Base-by-base conservation (phyloP, 306 rosid species). In the Pterocarpus macrocarpus region DNA sequence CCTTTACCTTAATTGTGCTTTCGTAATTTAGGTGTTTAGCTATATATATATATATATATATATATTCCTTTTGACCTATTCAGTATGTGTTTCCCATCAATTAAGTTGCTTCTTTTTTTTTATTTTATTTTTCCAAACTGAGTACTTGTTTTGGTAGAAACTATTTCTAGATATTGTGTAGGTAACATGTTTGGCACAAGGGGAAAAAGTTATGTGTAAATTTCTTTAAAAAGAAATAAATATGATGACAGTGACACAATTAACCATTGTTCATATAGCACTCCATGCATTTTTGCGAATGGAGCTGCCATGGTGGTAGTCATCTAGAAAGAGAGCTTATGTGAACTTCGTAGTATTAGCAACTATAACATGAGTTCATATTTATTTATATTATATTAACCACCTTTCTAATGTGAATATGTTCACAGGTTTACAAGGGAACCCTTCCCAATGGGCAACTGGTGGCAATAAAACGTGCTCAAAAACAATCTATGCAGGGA, bases 381-480 rank as follows among this genome's bases (percentile, higher is more conserved):
- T 68, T 12, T 56, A 28, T 41, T 4, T 56, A 65, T 53, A 39
- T 36, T 38, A 22, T 11, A 22, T 22, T 22, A 22, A 47, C 50
- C 38, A 68, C 45, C 62, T 55, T 47, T 49, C 36, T 71, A 55
- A 34, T 39, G 14, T 4, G 50, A 52, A 39, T 16, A 59, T 77
- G 75, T 77, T n/a, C 45, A 47, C 87, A 88, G 91, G 97, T 91
- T 73, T 90, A 89, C 39, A 83, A 77, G 4, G 92, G 90, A 67
- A 78, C 64, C 81, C 92, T 90, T 62, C 89, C 90, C 1, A 65
- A 80, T 5, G 97, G 97, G n/a, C 79, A 86, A 50, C 4, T 71
- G 72, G 33, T 91, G 22, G 97, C 97, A 43, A 70, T 91, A 69
- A 91, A 91, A 85, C 57, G 91, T 75, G 85, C 92, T 56, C 74